phyloP scores from a whole-genome alignment of 306 rosid species.

The Trichosanthes cucumerina region DNA sequence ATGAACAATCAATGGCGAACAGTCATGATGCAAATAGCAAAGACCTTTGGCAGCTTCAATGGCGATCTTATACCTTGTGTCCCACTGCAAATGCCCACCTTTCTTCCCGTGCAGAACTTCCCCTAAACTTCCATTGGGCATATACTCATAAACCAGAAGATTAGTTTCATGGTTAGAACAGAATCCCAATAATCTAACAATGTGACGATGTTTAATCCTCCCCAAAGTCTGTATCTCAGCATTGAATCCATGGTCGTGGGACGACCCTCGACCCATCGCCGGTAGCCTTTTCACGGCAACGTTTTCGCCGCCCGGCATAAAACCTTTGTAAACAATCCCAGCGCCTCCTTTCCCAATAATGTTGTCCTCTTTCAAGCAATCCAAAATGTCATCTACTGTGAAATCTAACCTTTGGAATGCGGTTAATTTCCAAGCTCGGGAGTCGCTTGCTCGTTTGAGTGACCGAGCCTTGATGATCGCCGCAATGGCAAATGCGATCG shows the following conservation, averaged over 20 bases:
- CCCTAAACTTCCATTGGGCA: slow-evolving; percentile 97
- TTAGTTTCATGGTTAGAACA: slow-evolving; percentile 95
- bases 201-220: slow-evolving; percentile 84
- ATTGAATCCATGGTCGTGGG: slow-evolving; percentile 96
- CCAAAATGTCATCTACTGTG: slow-evolving; percentile 84
- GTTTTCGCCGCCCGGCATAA: slow-evolving; percentile 60
- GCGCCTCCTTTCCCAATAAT: slow-evolving; percentile 98
- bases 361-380: slow-evolving; percentile 78
- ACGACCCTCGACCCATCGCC: slow-evolving; percentile 78
- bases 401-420: slow-evolving; percentile 90
- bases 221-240: slow-evolving; percentile 96
- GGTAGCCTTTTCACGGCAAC: slow-evolving; percentile 94
- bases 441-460: slow-evolving; percentile 66
- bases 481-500: slow-evolving; percentile 59
- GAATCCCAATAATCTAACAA: slow-evolving; percentile 77
- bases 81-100: slow-evolving; percentile 93
- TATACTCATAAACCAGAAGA: slow-evolving; percentile 88
- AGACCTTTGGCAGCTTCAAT: slow-evolving; percentile 96
- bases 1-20: slow-evolving; percentile 87
- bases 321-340: slow-evolving; percentile 92
- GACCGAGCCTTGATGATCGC: slow-evolving; percentile 87
- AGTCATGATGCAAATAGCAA: slow-evolving; percentile 92
- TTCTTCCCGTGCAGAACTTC: slow-evolving; percentile 96
- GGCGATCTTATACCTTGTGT: slow-evolving; percentile 78
- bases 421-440: slow-evolving; percentile 81